phyloP scores from a whole-genome alignment of 805 yeast species.

The Metschnikowia reukaufii region DNA sequence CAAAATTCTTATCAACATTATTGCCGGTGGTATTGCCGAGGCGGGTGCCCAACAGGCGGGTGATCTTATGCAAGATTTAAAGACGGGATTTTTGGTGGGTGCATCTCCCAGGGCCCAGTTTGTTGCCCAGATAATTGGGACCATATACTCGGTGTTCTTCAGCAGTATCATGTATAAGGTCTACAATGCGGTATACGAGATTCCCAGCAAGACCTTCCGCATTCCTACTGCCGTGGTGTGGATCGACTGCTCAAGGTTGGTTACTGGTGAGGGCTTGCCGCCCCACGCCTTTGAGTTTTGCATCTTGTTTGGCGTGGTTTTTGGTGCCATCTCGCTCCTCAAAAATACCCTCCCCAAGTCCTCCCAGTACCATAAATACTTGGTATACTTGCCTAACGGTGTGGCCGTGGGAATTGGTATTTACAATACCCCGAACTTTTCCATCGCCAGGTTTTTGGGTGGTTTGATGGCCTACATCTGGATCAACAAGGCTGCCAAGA shows the following conservation, averaged over 20 bases:
- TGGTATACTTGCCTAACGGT: slow-evolving; percentile 80
- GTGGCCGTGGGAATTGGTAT: slow-evolving; percentile 98
- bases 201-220: slow-evolving; percentile 79
- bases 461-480: slow-evolving; percentile 68
- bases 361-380: slow-evolving; percentile 37
- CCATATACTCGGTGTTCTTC: slow-evolving; percentile 75
- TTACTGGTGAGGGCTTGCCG: slow-evolving; percentile 89
- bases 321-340: slow-evolving; percentile 66
- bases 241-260: slow-evolving; percentile 93
- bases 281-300: slow-evolving; percentile 66
- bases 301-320: slow-evolving; percentile 59
- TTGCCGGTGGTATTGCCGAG: slow-evolving; percentile 97
- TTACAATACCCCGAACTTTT: slow-evolving; percentile 90
- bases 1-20: slow-evolving; percentile 76
- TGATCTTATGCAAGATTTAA: slow-evolving; percentile 94
- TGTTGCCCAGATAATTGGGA: slow-evolving; percentile 84
- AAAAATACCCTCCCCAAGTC: slow-evolving; percentile 54
- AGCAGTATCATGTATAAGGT: slow-evolving; percentile 81
- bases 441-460: slow-evolving; percentile 89
- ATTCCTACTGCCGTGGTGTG: slow-evolving; percentile 95
- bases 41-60: slow-evolving; percentile 99
- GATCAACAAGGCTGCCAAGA: slow-evolving; percentile 35
- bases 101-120: slow-evolving; percentile 94
- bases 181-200: slow-evolving; percentile 78
- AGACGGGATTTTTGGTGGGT: slow-evolving; percentile 88